Percentiles rank a stretch among this genome's conserved stretches.
phyloP scores from a whole-genome alignment of 2,329 filamentous ascomycete species.

The Ophiocordyceps camponoti-leonardi region DNA sequence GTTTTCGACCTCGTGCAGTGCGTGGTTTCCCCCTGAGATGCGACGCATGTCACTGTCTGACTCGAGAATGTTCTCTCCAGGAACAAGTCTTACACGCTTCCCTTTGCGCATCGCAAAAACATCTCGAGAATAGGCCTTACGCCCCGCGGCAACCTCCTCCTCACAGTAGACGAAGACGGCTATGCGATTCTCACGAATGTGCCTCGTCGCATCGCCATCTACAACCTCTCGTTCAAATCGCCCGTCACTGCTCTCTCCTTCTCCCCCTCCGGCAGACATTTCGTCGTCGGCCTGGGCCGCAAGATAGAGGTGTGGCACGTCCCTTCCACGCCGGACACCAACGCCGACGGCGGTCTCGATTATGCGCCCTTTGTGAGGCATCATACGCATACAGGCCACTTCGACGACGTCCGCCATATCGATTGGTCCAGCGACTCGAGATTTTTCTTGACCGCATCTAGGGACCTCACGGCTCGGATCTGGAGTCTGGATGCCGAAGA shows the following conservation, averaged over 20 bases:
- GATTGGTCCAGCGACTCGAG: conserved; percentile 94
- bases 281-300: conserved; percentile 74
- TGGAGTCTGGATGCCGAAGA: conserved; percentile 85
- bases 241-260: conserved; percentile 72
- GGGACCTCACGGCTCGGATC: conserved; percentile 82
- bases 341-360: conserved; percentile 65
- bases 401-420: conserved; percentile 69
- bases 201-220: conserved; percentile 66
- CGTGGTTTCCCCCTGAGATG: not conserved
- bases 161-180: conserved; percentile 88
- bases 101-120: conserved; percentile 86
- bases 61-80: conserved; percentile 27
- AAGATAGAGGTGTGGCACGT: conserved; percentile 94
- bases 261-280: conserved; percentile 78
- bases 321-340: conserved; percentile 71
- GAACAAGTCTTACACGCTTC: conserved; percentile 75
- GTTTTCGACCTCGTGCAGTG: conserved; percentile 88
- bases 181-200: conserved; percentile 88
- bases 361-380: conserved; percentile 91
- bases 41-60: not conserved
- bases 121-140: conserved; percentile 78
- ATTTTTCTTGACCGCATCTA: conserved; percentile 85
- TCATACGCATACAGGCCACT: conserved; percentile 73
- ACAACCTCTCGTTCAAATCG: conserved; percentile 91
- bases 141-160: conserved; percentile 76